Evolutionary conservation across 805 yeast species (phyloP).

Genomic region (Kurtzmaniella cleridarum): DNA sequence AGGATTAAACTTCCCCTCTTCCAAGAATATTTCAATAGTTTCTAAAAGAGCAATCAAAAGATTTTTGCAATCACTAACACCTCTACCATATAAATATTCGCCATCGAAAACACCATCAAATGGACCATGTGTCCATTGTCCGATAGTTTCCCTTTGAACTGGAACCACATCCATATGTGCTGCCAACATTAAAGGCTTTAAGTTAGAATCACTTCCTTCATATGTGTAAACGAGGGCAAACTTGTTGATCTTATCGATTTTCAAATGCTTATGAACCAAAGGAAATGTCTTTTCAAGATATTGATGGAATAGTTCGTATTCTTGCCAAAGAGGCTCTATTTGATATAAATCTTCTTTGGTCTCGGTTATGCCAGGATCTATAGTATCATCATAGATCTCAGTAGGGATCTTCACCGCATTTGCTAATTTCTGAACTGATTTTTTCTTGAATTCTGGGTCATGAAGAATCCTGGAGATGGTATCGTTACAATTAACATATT

Average conservation of each 20-base stretch:
- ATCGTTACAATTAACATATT: slow-evolving; percentile 14
- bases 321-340: slow-evolving; percentile 20
- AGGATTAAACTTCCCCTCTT: slow-evolving; percentile 31
- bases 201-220: slow-evolving; percentile 24
- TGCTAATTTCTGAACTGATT: slow-evolving; percentile 17
- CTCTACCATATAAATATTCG: slow-evolving; percentile 28
- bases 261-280: slow-evolving; percentile 24
- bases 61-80: slow-evolving; percentile 36
- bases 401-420: slow-evolving; percentile 29
- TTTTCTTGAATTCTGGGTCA: slow-evolving; percentile 18
- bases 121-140: slow-evolving; percentile 35
- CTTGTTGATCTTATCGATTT: slow-evolving; percentile 29
- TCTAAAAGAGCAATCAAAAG: slow-evolving; percentile 39
- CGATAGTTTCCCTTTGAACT: slow-evolving; percentile 32
- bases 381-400: slow-evolving; percentile 26
- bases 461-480: slow-evolving; percentile 21
- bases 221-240: slow-evolving; percentile 34
- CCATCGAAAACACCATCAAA: slow-evolving; percentile 32
- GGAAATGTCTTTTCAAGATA: slow-evolving; percentile 30
- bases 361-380: slow-evolving; percentile 20
- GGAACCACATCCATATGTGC: slow-evolving; percentile 42
- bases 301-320: slow-evolving; percentile 22
- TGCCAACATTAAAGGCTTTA: slow-evolving; percentile 31
- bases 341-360: slow-evolving; percentile 20
- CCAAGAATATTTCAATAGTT: slow-evolving; percentile 26